A percentile compares a stretch with the other conserved stretches of the same genome.
These are phyloP conservation scores for Monosporascus sp. DNA, from an alignment of 2,329 filamentous ascomycete species.

Conservation along the genomic window DNA sequence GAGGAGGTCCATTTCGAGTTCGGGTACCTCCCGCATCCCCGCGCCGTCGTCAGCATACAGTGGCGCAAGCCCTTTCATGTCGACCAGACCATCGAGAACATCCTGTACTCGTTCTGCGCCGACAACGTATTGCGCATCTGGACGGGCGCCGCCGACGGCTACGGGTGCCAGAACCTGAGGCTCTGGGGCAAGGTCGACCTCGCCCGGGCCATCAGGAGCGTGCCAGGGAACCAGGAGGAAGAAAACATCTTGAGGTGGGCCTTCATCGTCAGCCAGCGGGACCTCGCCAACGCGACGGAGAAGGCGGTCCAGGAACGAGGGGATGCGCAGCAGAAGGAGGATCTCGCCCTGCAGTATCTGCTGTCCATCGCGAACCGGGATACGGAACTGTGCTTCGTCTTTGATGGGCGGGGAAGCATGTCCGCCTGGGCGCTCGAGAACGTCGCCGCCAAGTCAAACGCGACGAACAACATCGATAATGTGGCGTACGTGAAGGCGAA, in stretches of 20 bases:
- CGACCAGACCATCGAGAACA: slow-evolving; percentile 76
- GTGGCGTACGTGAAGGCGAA: slow-evolving; percentile 68
- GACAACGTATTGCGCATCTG: slow-evolving; percentile 80
- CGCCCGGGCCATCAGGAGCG: slow-evolving; percentile 58
- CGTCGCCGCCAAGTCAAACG: slow-evolving; percentile 64
- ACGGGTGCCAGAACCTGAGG: slow-evolving; percentile 66
- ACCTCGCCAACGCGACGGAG: slow-evolving; percentile 75
- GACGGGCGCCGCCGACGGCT: slow-evolving; percentile 69
- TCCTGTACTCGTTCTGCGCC: slow-evolving; percentile 82
- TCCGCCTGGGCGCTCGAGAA: slow-evolving; percentile 91
- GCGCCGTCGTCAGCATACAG: slow-evolving; percentile 72
- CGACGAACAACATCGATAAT: slow-evolving; percentile 71
- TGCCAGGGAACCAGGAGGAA: slow-evolving; percentile 9
- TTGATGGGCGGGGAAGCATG: slow-evolving; percentile 82
- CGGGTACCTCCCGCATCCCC: slow-evolving; percentile 81
- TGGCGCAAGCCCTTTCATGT: slow-evolving; percentile 77
- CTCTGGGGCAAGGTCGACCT: slow-evolving; percentile 81
- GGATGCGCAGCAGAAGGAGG: slow-evolving; percentile 53
- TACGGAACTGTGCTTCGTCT: slow-evolving; percentile 80
- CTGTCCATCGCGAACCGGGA: slow-evolving; percentile 79
- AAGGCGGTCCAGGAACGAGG: slow-evolving; percentile 60
- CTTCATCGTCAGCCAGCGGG: slow-evolving; percentile 76
- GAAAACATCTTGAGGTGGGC: slow-evolving; percentile 53
- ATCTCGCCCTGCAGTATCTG: slow-evolving; percentile 74
- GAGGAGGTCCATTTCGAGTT: slow-evolving; percentile 86